These are phyloP conservation scores for Logfia minima DNA, from an alignment of 129 eudicot genomes.

Conservation along the genomic window DNA sequence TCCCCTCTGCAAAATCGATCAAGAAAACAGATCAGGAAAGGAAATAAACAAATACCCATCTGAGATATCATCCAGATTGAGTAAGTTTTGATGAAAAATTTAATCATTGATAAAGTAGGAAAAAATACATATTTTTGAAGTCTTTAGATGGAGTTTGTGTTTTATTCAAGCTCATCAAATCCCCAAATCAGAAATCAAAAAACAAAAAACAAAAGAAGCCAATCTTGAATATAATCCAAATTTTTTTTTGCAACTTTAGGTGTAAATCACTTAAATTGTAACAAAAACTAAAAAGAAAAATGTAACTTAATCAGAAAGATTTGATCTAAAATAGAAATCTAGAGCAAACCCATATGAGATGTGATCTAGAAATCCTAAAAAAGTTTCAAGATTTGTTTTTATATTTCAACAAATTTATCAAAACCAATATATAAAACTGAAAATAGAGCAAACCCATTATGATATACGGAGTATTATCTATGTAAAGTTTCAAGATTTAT, in stretches of 20 bases:
- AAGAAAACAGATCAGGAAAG: slow-evolving; percentile 13
- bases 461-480: not conserved
- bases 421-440: not conserved
- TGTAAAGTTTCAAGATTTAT: not conserved
- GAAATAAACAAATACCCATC: not conserved
- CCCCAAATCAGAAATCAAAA: slow-evolving; percentile 1
- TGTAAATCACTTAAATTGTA: not conserved
- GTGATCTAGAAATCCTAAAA: not conserved
- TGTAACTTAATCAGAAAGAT: not conserved
- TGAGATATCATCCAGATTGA: slow-evolving; percentile 13
- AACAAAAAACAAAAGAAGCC: not conserved
- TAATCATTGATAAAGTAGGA: not conserved
- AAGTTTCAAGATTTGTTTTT: not conserved
- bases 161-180: not conserved
- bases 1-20: slow-evolving; percentile 47
- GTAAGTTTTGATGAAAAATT: not conserved
- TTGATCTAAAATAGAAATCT: not conserved
- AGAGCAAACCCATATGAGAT: slow-evolving; percentile 4
- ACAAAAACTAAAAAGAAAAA: not conserved
- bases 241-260: not conserved
- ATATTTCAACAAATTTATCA: no score
- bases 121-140: not conserved
- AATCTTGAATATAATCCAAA: not conserved
- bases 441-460: not conserved
- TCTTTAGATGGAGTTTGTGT: not conserved